These are phyloP conservation scores for Venturia aucupariae DNA, from an alignment of 2,329 filamentous ascomycete genomes.

Conservation along the genomic window DNA sequence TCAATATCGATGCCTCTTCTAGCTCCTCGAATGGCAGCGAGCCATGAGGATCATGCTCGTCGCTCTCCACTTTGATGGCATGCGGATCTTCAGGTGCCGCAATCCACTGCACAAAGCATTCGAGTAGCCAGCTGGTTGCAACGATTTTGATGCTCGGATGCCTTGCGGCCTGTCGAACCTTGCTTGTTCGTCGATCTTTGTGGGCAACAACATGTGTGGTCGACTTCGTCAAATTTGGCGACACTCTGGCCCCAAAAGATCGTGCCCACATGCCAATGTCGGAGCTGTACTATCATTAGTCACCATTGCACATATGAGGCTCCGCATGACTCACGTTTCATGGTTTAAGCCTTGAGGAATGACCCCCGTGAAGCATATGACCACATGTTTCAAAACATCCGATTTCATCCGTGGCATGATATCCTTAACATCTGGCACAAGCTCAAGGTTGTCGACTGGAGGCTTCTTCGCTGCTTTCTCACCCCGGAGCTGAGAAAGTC, in stretches of 20 bases:
- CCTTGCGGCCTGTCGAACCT: slow-evolving; percentile 77
- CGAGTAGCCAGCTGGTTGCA: slow-evolving; percentile 78
- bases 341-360: slow-evolving; percentile 75
- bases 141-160: slow-evolving; percentile 83
- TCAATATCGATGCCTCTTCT: slow-evolving; percentile 27
- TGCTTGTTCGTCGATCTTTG: slow-evolving; percentile 67
- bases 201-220: slow-evolving; percentile 66
- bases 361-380: slow-evolving; percentile 83
- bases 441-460: slow-evolving; percentile 38
- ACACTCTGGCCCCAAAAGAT: slow-evolving; percentile 70
- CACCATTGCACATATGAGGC: slow-evolving; percentile 3
- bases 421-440: slow-evolving; percentile 74
- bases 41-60: slow-evolving; percentile 36
- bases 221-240: slow-evolving; percentile 43
- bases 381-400: slow-evolving; percentile 62
- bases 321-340: slow-evolving; percentile 39
- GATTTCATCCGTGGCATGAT: slow-evolving; percentile 79
- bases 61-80: slow-evolving; percentile 64
- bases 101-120: slow-evolving; percentile 77
- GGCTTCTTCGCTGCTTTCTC: slow-evolving; percentile 41
- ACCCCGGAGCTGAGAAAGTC: slow-evolving; percentile 29
- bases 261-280: slow-evolving; percentile 83
- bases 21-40: slow-evolving; percentile 28
- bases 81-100: slow-evolving; percentile 71
- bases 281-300: slow-evolving; percentile 40